Percentiles rank a stretch among this genome's conserved stretches.
Conservation (phyloP, 352 stramenopile species). For the Phytophthora sansomeana region DNA sequence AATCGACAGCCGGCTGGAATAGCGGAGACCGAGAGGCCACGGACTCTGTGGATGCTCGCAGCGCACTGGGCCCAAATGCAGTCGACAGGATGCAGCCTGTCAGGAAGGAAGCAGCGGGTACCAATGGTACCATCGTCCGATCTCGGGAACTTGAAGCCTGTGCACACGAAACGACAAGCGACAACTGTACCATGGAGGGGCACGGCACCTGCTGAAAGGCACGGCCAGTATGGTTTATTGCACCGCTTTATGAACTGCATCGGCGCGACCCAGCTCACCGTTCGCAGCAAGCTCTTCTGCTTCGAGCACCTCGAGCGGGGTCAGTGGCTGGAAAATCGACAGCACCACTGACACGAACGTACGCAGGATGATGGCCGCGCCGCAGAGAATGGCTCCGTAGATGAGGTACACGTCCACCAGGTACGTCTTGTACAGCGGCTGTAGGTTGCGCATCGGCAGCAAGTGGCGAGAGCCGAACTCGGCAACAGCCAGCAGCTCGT, state of each 20-base stretch:
- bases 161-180: constrained; percentile 10
- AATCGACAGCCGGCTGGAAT: constrained; percentile 8
- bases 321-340: constrained; percentile 67
- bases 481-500: constrained; percentile 64
- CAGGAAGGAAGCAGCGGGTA: not conserved
- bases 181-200: constrained; percentile 13
- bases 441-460: constrained; percentile 60
- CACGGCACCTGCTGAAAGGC: constrained; percentile 15
- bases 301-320: constrained; percentile 28
- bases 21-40: not conserved
- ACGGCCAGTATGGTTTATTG: constrained; percentile 24
- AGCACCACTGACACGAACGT: constrained; percentile 76
- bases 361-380: constrained; percentile 81
- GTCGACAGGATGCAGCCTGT: constrained; percentile 20
- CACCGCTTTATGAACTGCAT: constrained; percentile 28
- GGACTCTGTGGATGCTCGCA: too few relatives aligned
- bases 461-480: constrained; percentile 62
- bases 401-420: constrained; percentile 89
- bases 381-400: constrained; percentile 85
- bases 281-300: constrained; percentile 30
- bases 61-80: constrained; percentile 3
- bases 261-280: constrained; percentile 14
- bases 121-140: constrained; percentile 2
- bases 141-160: constrained; percentile 11
- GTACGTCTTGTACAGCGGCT: constrained; percentile 86